phyloP scores from a whole-genome alignment of 169 alveolate genomes.

The Toxoplasma gondii region DNA sequence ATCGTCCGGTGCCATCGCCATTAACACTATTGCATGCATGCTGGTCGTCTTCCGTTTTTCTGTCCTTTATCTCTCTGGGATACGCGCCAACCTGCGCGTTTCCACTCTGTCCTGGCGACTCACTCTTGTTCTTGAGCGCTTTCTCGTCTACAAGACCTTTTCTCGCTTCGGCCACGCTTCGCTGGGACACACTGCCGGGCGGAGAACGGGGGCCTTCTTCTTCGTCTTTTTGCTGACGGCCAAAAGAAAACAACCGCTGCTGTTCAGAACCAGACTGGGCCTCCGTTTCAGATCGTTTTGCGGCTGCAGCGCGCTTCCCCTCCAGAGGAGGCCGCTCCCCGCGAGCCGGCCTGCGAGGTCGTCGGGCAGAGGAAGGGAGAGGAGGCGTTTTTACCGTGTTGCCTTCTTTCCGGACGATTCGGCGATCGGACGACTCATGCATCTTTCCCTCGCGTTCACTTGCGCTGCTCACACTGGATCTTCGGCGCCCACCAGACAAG shows the following conservation, averaged over 20 bases:
- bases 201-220: too few species aligned
- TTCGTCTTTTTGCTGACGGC: too few species aligned
- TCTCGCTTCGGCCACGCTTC: too few species aligned
- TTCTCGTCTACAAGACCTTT: too few species aligned
- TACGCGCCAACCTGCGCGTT: neutral
- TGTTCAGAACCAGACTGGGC: too few species aligned
- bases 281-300: too few species aligned
- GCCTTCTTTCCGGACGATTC: neutral
- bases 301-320: neutral
- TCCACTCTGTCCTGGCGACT: too few species aligned
- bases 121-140: too few species aligned
- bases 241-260: too few species aligned
- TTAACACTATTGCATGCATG: neutral
- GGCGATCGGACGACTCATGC: neutral
- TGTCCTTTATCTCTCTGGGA: neutral
- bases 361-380: neutral
- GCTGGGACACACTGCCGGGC: too few species aligned
- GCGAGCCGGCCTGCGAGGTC: neutral
- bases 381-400: neutral
- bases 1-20: neutral
- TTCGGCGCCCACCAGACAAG: neutral
- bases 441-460: neutral
- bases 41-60: neutral
- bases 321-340: neutral
- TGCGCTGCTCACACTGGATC: neutral